These are phyloP conservation scores for Yamadazyma friedrichii DNA, from an alignment of 1,139 yeast species.

Conservation along the genomic window DNA sequence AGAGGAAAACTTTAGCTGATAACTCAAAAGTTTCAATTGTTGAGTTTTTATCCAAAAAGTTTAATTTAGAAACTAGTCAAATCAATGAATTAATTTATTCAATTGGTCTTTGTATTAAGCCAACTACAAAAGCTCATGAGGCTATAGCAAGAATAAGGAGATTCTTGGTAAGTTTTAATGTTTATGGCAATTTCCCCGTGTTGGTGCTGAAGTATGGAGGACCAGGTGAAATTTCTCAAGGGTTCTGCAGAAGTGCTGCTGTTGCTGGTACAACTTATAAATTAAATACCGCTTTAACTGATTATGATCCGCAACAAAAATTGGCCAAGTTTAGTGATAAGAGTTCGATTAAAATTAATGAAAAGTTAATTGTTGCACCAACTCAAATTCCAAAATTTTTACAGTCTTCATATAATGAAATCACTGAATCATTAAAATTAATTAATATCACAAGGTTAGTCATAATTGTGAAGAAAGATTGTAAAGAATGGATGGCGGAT, in stretches of 20 bases:
- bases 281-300: conserved; percentile 62
- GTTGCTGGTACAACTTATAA: conserved; percentile 97
- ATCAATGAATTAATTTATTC: conserved; percentile 80
- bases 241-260: conserved; percentile 96
- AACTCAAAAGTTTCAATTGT: conserved; percentile 57
- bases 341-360: conserved; percentile 67
- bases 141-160: conserved; percentile 82
- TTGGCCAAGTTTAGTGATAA: conserved; percentile 79
- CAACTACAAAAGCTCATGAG: conserved; percentile 61
- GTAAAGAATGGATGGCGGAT: conserved; percentile 88
- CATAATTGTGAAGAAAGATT: conserved; percentile 81
- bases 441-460: conserved; percentile 68
- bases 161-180: conserved; percentile 82
- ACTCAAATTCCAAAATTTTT: conserved; percentile 62
- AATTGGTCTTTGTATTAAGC: conserved; percentile 71
- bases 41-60: conserved; percentile 58
- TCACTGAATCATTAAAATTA: conserved; percentile 37
- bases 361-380: conserved; percentile 70
- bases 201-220: conserved; percentile 93
- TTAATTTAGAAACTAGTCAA: conserved; percentile 72
- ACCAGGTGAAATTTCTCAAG: conserved; percentile 94
- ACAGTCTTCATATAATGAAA: conserved; percentile 32
- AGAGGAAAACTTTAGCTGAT: conserved; percentile 48
- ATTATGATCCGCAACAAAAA: conserved; percentile 63
- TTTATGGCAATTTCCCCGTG: conserved; percentile 93